Evolutionary conservation across 306 rosid genomes (phyloP), one percentile per base, ranked within the genome.

Genomic region (Prunus kanzakura): DNA sequence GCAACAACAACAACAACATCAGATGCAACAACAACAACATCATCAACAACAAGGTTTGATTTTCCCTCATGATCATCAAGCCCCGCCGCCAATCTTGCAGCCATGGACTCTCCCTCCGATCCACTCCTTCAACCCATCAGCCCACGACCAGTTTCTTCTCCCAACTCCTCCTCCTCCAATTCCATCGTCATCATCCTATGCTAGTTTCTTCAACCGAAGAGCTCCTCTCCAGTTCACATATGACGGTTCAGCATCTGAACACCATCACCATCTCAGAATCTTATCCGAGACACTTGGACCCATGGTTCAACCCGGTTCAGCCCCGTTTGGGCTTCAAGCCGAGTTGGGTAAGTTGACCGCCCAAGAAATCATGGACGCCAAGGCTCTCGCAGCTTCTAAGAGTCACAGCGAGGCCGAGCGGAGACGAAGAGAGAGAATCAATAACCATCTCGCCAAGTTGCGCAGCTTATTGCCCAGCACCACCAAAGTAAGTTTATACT

Each of bases 361-460:
- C 56, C 98, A 93, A 55, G 98, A 93, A 84, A 89, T 93, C 80
- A 88, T 91, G 96, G 98, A 93, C 49, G 98, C 98, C 19, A 93
- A 91, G 77, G 98, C 98, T 18, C 92, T 93, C 25, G 98, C 98
- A 4, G 97, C 97, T 8, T 93, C 98, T 0, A 93, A 91, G 80
- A 91, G 96, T 60, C 98, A 93, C 76, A 93, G 97, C 65, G 98
- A 93, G 50, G 98, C 98, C 55, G 98, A 93, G 76, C 81, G 98
- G 75, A 86, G 97, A 75, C 90, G 98, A 69, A 86, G 98, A 82
- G 98, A 93, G 84, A 86, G 98, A 82, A 93, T 93, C 92, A 93
- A 93, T 52, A 93, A 93, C 79, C 98, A 93, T 60, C 96, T 93
- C 60, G 97, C 98, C 22, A 93, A 91, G 78, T 78, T 93, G 47